These are phyloP conservation scores for Passiflora organensis DNA, from an alignment of 345 rosid species.

Conservation along the genomic window DNA sequence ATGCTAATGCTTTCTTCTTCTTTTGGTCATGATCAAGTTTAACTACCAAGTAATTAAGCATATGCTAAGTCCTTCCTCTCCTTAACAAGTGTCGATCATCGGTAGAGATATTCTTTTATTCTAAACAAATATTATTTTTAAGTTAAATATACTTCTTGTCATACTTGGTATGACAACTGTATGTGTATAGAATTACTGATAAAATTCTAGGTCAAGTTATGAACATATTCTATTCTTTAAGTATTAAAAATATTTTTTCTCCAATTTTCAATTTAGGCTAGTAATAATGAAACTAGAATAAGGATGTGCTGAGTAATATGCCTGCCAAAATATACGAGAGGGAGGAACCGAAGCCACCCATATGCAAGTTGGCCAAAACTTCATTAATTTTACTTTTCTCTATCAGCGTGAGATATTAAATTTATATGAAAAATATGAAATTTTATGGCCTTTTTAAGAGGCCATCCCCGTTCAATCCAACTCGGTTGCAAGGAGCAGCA, in stretches of 20 bases:
- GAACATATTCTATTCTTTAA: no score
- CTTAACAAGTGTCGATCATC: no score
- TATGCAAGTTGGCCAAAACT: constrained; percentile 4
- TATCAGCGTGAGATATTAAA: background rate
- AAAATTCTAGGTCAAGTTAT: no score
- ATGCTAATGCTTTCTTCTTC: background rate
- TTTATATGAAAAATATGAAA: background rate
- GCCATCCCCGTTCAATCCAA: constrained; percentile 19
- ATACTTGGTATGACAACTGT: no score
- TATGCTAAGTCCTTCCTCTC: background rate
- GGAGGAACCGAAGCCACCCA: constrained; percentile 22
- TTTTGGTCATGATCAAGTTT: background rate
- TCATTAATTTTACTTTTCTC: background rate
- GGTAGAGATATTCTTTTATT: no score
- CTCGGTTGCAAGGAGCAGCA: constrained; percentile 19
- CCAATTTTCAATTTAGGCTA: background rate
- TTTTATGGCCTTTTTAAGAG: constrained; percentile 13
- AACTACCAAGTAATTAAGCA: background rate
- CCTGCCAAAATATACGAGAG: constrained; percentile 2
- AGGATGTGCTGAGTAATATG: constrained; percentile 25
- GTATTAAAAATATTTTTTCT: no score
- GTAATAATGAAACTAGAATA: background rate
- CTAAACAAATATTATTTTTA: no score
- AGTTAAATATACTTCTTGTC: no score
- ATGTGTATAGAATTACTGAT: no score